A percentile compares a stretch with the other conserved stretches of the same genome.
Conservation (phyloP, 1,284 basidiomycete species). For the Exobasidium rhododendri region DNA sequence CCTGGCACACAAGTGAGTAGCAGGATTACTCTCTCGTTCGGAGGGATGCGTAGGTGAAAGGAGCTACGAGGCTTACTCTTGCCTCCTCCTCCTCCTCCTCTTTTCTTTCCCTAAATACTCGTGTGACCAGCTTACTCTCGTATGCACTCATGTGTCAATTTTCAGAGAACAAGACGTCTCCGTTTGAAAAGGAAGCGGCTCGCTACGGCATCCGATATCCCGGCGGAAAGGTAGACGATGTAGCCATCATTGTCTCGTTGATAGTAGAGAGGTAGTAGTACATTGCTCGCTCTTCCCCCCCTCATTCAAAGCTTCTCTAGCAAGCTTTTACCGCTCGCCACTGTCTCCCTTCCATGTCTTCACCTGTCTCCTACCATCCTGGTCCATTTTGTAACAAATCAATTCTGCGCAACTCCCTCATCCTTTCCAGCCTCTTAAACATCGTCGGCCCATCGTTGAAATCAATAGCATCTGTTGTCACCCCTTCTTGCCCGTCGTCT, state of each 20-base stretch:
- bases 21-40: background rate
- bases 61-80: no score
- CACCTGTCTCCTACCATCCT: background rate
- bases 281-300: no score
- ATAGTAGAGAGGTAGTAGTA: slow-evolving; percentile 54
- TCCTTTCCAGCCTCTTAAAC: slow-evolving; percentile 25
- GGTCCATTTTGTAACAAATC: slow-evolving; percentile 6
- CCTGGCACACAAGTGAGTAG: slow-evolving; percentile 20
- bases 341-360: no score
- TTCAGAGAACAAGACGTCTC: slow-evolving; percentile 68
- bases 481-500: background rate
- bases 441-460: slow-evolving; percentile 14
- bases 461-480: background rate
- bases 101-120: no score
- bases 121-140: slow-evolving; percentile 28
- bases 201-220: slow-evolving; percentile 54
- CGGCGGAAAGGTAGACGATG: slow-evolving; percentile 58
- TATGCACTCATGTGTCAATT: slow-evolving; percentile 36
- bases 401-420: slow-evolving; percentile 18
- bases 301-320: no score
- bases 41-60: background rate
- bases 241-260: slow-evolving; percentile 60
- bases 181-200: slow-evolving; percentile 47
- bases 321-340: no score
- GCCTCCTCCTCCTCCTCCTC: background rate